These are phyloP conservation scores for Ascochyta viciae-villosae DNA, from an alignment of 2,329 filamentous ascomycete species.

Conservation along the genomic window DNA sequence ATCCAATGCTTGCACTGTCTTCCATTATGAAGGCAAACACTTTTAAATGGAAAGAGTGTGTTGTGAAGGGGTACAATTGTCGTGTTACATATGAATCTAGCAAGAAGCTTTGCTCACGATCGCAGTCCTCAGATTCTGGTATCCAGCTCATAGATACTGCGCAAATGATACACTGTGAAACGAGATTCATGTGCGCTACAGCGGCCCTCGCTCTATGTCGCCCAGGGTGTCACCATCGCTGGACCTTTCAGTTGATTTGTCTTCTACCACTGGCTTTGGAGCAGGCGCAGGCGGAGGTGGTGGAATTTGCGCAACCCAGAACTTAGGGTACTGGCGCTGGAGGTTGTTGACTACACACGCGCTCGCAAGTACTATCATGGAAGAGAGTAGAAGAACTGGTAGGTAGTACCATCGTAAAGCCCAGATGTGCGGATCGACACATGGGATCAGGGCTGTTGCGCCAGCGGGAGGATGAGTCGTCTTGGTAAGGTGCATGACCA, in stretches of 20 bases:
- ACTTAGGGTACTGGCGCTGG: constrained; percentile 54
- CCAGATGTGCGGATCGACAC: constrained; percentile 48
- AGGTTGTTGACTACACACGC: constrained; percentile 55
- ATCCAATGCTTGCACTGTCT: no score
- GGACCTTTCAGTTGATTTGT: constrained; percentile 18
- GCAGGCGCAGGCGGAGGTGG: constrained; percentile 24
- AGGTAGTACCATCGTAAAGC: constrained; percentile 54
- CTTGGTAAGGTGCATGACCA: constrained; percentile 57
- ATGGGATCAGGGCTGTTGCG: constrained; percentile 55
- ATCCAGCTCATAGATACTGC: background rate
- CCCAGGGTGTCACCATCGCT: constrained; percentile 19
- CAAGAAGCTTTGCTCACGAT: no score
- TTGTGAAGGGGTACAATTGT: no score
- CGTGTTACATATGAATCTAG: no score
- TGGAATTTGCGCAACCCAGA: constrained; percentile 53
- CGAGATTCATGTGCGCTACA: background rate
- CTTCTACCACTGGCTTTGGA: constrained; percentile 19
- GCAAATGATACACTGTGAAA: background rate
- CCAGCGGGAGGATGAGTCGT: constrained; percentile 58
- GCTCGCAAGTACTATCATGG: constrained; percentile 48
- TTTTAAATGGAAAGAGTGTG: no score
- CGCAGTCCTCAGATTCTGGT: background rate
- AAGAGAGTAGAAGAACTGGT: constrained; percentile 51
- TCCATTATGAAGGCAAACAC: no score
- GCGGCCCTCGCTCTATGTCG: constrained; percentile 29